Evolutionary conservation across 2,329 filamentous ascomycete species (phyloP).

Genomic region (Dothistroma septosporum): DNA sequence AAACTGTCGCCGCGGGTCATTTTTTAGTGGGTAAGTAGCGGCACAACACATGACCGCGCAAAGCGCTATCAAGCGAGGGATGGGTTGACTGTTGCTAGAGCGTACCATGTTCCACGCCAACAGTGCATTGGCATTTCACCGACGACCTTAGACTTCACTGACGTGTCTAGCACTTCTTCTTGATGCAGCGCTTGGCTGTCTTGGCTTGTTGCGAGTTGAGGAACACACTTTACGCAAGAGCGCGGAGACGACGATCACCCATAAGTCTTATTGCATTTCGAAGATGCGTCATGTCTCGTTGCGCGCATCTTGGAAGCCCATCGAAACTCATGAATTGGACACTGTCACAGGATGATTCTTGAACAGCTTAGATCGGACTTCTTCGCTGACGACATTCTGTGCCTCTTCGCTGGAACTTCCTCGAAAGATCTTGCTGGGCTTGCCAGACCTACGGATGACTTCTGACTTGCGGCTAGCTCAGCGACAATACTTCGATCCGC

Average conservation of each 20-base stretch:
- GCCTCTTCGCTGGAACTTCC: conserved; percentile 2
- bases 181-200: neutral
- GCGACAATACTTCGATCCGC: conserved; percentile 48
- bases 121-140: neutral
- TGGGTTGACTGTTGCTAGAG: neutral
- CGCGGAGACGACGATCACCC: neutral
- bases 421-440: conserved; percentile 12
- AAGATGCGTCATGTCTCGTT: neutral
- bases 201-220: neutral
- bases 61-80: neutral
- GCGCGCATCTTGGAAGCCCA: neutral
- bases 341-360: neutral
- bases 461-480: conserved; percentile 51
- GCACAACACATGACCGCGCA: neutral
- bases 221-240: neutral
- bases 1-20: neutral
- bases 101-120: neutral
- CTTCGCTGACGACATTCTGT: conserved; percentile 9
- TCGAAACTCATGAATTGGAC: neutral
- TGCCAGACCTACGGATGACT: conserved; percentile 49
- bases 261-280: neutral
- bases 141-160: neutral
- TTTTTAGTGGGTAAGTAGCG: neutral
- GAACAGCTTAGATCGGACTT: neutral
- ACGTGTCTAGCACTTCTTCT: neutral